phyloP scores from a whole-genome alignment of 1,284 basidiomycete species.

The Anthracocystis panici-leucophaei region DNA sequence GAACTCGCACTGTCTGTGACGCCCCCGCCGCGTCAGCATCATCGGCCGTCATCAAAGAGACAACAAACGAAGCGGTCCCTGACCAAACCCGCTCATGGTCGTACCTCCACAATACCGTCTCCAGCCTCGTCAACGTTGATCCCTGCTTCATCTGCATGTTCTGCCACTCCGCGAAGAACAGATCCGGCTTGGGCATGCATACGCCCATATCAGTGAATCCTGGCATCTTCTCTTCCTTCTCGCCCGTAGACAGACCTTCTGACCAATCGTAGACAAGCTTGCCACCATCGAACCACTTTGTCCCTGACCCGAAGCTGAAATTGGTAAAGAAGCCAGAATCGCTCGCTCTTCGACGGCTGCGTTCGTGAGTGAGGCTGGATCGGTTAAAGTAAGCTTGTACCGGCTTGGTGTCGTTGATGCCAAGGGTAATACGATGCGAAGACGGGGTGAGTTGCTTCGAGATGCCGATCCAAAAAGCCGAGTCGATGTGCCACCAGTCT shows the following conservation, averaged over 20 bases:
- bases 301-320: constrained; percentile 57
- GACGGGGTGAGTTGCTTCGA: neutral
- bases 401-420: constrained; percentile 8
- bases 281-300: constrained; percentile 51
- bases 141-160: neutral
- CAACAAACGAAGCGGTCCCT: constrained; percentile 19
- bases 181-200: constrained; percentile 49
- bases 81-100: constrained; percentile 25
- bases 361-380: constrained; percentile 5
- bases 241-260: neutral
- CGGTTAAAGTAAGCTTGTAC: constrained; percentile 24
- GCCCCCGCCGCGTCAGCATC: neutral
- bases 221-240: neutral
- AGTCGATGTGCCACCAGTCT: constrained; percentile 58
- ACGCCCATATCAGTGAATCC: constrained; percentile 52
- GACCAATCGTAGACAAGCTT: constrained; percentile 31
- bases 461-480: constrained; percentile 36
- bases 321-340: constrained; percentile 43
- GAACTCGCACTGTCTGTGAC: neutral
- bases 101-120: constrained; percentile 7
- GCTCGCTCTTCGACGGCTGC: constrained; percentile 7
- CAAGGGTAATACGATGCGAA: constrained; percentile 4
- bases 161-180: constrained; percentile 20
- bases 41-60: neutral
- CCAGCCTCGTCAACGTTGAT: neutral